phyloP scores from a whole-genome alignment of 768 basidiomycete species.

The Mycena polygramma region DNA sequence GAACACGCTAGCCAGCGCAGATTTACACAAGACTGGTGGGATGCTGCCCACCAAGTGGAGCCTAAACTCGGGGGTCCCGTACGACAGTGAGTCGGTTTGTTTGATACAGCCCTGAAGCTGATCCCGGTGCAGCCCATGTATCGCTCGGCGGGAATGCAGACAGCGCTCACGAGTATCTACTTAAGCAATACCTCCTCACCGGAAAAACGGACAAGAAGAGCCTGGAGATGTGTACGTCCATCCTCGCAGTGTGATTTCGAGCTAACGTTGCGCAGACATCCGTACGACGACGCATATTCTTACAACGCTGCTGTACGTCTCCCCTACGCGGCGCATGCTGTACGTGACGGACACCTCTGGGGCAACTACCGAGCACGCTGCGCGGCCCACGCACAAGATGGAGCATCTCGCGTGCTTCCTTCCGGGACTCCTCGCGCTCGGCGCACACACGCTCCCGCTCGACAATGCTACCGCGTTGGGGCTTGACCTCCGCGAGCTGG shows the following conservation, averaged over 20 bases:
- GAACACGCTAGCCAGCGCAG: conserved; percentile 58
- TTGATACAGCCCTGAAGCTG: conserved; percentile 36
- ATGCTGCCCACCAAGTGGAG: conserved; percentile 78
- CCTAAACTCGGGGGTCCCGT: conserved; percentile 58
- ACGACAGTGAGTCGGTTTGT: conserved; percentile 54
- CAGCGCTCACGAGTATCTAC: conserved; percentile 82
- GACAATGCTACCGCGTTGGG: conserved; percentile 63
- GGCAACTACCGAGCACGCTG: conserved; percentile 45
- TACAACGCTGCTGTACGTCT: conserved; percentile 74
- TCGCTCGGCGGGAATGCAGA: conserved; percentile 79
- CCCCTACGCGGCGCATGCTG: conserved; percentile 72
- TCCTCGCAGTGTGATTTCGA: not conserved
- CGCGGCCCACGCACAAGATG: conserved; percentile 62
- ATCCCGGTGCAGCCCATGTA: conserved; percentile 49
- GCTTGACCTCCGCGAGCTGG: conserved; percentile 59
- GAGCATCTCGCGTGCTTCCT: conserved; percentile 87
- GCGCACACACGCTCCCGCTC: conserved; percentile 72
- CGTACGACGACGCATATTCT: conserved; percentile 73
- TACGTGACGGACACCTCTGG: conserved; percentile 71
- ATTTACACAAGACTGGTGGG: conserved; percentile 63
- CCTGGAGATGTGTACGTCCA: conserved; percentile 74
- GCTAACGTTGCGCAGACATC: conserved; percentile 60
- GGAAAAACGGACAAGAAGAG: conserved; percentile 70
- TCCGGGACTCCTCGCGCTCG: conserved; percentile 80
- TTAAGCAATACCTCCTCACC: conserved; percentile 80